These are phyloP conservation scores for Moringa oleifera DNA, from an alignment of 345 rosid species.

Conservation along the genomic window DNA sequence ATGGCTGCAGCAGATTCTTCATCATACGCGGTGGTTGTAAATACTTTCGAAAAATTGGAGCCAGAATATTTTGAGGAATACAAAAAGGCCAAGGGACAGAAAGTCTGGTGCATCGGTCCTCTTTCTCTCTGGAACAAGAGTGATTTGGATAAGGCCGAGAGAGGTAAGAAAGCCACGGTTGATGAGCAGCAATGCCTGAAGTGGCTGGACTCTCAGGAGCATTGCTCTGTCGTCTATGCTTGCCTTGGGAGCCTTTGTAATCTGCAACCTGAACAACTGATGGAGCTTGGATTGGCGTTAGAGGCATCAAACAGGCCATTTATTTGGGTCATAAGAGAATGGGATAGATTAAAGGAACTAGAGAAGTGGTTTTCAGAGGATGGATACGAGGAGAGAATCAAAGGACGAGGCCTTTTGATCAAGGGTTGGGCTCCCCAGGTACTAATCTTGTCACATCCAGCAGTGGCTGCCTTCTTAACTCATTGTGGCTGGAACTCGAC, in stretches of 20 bases:
- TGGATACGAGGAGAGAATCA: conserved; percentile 23
- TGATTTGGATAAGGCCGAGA: conserved; percentile 26
- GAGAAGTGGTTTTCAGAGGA: conserved; percentile 27
- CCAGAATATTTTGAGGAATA: conserved; percentile 18
- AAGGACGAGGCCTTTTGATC: conserved; percentile 27
- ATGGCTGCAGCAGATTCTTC: conserved; percentile 21
- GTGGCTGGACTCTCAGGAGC: conserved; percentile 37
- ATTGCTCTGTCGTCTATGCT: conserved; percentile 35
- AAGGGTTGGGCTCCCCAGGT: conserved; percentile 40
- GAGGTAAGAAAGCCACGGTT: conserved; percentile 27
- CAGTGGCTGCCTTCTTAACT: conserved; percentile 32
- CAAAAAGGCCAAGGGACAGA: conserved; percentile 18
- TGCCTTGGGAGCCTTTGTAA: conserved; percentile 41
- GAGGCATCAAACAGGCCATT: conserved; percentile 37
- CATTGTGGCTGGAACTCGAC: conserved; percentile 38
- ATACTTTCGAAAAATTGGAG: conserved; percentile 40
- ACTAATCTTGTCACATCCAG: conserved; percentile 26
- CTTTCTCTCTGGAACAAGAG: conserved; percentile 30
- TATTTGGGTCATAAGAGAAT: conserved; percentile 29
- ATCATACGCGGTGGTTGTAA: conserved; percentile 23
- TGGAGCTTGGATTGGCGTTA: conserved; percentile 35
- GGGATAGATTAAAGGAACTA: conserved; percentile 8
- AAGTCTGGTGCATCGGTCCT: conserved; percentile 46
- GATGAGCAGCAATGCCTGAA: conserved; percentile 16
- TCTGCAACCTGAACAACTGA: conserved; percentile 15